Evolutionary conservation across 495 filamentous ascomycete species (phyloP).

Genomic region (Penicillium atrosanguineum): DNA sequence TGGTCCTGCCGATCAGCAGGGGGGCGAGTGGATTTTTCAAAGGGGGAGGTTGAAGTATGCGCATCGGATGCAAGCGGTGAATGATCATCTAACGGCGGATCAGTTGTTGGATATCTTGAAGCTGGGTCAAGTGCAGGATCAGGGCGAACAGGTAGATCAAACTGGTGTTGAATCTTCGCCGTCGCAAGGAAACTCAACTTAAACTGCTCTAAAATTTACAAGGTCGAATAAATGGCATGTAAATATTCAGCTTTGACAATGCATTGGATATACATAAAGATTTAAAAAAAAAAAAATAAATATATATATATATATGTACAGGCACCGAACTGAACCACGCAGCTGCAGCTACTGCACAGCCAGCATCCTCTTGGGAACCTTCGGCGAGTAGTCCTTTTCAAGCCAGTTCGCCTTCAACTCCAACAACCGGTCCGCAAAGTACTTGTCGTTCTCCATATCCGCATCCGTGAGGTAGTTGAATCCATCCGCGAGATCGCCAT

Average conservation of each 20-base stretch:
- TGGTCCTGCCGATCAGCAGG: slow-evolving; percentile 19
- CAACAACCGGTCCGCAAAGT: background rate
- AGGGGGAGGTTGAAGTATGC: slow-evolving; percentile 17
- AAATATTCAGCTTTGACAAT: background rate
- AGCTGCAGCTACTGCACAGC: slow-evolving; percentile 12
- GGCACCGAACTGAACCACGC: background rate
- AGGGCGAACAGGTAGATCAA: background rate
- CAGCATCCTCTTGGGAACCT: slow-evolving; percentile 20
- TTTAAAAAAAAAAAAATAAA: no score
- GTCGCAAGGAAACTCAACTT: background rate
- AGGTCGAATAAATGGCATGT: background rate
- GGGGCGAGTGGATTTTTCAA: slow-evolving; percentile 27
- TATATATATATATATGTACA: background rate
- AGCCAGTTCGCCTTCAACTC: slow-evolving; percentile 22
- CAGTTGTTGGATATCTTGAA: slow-evolving; percentile 23
- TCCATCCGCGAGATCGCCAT: slow-evolving; percentile 8
- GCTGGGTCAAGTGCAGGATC: background rate
- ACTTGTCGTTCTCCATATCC: background rate
- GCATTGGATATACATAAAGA: no score
- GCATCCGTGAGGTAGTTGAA: background rate
- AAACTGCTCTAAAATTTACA: background rate
- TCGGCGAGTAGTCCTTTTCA: slow-evolving; percentile 18
- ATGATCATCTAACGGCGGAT: slow-evolving; percentile 28
- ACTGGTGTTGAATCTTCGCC: background rate
- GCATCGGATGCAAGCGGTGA: slow-evolving; percentile 23